Evolutionary conservation across 139 green algal species (phyloP).

Genomic region (Chlorella vulgaris): DNA sequence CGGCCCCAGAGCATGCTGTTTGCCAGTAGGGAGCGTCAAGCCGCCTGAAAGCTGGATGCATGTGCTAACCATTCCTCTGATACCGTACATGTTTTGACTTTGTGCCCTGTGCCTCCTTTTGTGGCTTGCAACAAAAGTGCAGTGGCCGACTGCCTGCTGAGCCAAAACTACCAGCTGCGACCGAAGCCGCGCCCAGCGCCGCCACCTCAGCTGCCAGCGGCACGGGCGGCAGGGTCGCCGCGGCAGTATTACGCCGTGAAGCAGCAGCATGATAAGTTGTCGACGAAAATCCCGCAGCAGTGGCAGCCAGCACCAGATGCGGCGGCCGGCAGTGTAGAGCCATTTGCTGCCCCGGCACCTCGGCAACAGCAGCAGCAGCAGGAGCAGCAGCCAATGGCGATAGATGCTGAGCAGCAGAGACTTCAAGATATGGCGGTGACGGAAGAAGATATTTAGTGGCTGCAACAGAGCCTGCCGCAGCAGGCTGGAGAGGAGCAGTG

Average conservation of each 20-base stretch:
- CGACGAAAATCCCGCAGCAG: constrained; percentile 15
- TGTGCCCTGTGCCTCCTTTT: too few species aligned
- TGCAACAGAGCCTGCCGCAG: too few species aligned
- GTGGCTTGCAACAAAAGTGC: neutral
- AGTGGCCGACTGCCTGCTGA: constrained; percentile 48
- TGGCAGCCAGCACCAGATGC: constrained; percentile 18
- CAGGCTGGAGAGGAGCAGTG: too few species aligned
- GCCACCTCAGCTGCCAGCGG: neutral
- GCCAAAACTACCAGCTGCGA: constrained; percentile 50
- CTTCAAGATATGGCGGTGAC: neutral
- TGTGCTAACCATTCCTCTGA: too few species aligned
- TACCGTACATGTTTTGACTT: too few species aligned
- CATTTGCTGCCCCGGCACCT: constrained; percentile 4
- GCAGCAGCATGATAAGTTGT: constrained; percentile 6
- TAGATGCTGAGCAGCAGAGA: constrained; percentile 5
- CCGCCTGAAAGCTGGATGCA: too few species aligned
- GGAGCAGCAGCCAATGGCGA: neutral
- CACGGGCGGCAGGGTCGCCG: neutral
- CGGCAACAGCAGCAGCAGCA: neutral
- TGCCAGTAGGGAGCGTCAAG: too few species aligned
- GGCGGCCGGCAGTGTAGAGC: neutral
- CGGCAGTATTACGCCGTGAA: constrained; percentile 2
- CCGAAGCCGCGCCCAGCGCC: neutral
- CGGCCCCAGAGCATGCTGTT: too few species aligned
- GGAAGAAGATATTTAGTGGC: neutral